These are phyloP conservation scores for Terana coerulea DNA, from an alignment of 768 basidiomycete species.

Conservation along the genomic window DNA sequence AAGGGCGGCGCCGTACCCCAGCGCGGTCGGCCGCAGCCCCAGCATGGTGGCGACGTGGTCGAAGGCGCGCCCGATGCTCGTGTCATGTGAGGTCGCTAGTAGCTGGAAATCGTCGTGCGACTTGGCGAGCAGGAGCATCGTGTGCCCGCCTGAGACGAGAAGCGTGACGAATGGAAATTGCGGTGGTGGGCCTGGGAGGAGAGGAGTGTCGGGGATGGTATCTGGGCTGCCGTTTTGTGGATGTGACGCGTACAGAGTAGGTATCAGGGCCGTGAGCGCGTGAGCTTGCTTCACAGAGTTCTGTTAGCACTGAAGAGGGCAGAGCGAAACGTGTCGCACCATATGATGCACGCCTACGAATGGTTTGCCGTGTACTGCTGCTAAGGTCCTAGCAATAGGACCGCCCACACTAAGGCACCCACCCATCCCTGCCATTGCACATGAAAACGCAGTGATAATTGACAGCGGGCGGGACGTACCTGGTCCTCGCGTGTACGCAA, in stretches of 20 bases:
- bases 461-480: conserved; percentile 30
- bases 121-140: conserved; percentile 73
- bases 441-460: too few species aligned
- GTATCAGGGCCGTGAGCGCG: conserved; percentile 78
- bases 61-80: conserved; percentile 73
- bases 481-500: conserved; percentile 90
- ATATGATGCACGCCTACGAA: conserved; percentile 92
- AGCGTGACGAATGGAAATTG: conserved; percentile 85
- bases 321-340: conserved; percentile 44
- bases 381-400: conserved; percentile 78
- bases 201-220: too few species aligned
- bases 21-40: conserved; percentile 54
- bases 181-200: conserved; percentile 35
- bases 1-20: conserved; percentile 77
- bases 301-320: not conserved
- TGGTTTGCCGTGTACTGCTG: conserved; percentile 71
- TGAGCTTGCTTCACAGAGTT: conserved; percentile 75
- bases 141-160: conserved; percentile 93
- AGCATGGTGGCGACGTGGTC: conserved; percentile 81
- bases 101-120: conserved; percentile 57
- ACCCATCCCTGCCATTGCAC: conserved; percentile 56
- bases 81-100: conserved; percentile 72
- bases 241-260: conserved; percentile 73
- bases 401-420: conserved; percentile 76
- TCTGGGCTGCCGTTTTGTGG: conserved; percentile 78